phyloP scores from a whole-genome alignment of 495 filamentous ascomycete genomes.

The Aspergillus ellipticus region DNA sequence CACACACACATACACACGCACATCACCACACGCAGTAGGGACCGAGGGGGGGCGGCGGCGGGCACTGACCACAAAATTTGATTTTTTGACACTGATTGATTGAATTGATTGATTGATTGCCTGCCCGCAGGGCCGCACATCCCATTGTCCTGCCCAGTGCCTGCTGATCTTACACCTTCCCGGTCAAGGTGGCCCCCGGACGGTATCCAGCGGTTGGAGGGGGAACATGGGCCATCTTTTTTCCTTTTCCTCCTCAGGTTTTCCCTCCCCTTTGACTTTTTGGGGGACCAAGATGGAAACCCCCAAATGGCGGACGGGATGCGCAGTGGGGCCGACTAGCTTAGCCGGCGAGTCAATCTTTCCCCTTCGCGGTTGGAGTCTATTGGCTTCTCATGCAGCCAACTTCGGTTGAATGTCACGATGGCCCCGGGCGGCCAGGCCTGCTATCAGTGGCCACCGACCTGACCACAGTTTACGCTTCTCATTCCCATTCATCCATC shows the following conservation, averaged over 20 bases:
- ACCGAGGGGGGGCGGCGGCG: no score
- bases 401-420: slow-evolving; percentile 14
- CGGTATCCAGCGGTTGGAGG: not conserved
- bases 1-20: no score
- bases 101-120: not conserved
- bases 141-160: not conserved
- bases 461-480: not conserved
- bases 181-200: not conserved
- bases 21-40: no score
- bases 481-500: not conserved
- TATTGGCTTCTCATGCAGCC: slow-evolving; percentile 16
- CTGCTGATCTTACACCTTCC: slow-evolving; percentile 14
- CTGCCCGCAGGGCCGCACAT: not conserved
- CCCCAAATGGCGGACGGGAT: slow-evolving; percentile 25
- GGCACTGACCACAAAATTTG: not conserved
- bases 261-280: slow-evolving; percentile 8
- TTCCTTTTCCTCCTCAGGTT: slow-evolving; percentile 1
- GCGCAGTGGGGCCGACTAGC: slow-evolving; percentile 20
- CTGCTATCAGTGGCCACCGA: slow-evolving; percentile 4
- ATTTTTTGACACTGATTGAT: no score
- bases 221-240: not conserved
- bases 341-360: slow-evolving; percentile 23
- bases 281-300: slow-evolving; percentile 7
- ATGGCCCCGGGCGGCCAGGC: not conserved
- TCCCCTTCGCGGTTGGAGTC: slow-evolving; percentile 15